Evolutionary conservation across 257 asterid species (phyloP).

Genomic region (Plantago ovata): DNA sequence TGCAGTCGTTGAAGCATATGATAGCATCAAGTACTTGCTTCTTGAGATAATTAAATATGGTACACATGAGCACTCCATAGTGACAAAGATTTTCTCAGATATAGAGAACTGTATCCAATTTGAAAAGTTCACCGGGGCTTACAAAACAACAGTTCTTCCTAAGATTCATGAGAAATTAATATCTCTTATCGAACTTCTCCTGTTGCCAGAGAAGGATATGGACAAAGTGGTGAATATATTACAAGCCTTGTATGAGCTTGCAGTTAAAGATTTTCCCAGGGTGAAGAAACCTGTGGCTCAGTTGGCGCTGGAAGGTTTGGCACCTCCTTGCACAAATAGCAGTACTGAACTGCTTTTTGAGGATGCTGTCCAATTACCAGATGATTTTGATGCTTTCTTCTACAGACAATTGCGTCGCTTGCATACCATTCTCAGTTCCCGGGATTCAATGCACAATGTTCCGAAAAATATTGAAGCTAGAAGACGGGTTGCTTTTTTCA

Average conservation of each 20-base stretch:
- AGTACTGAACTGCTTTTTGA: conserved; percentile 54
- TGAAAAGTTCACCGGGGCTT: conserved; percentile 61
- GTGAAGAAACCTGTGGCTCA: conserved; percentile 50
- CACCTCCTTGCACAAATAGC: conserved; percentile 30
- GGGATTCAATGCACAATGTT: conserved; percentile 76
- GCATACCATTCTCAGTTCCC: conserved; percentile 66
- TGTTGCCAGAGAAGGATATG: conserved; percentile 44
- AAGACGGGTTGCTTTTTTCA: conserved; percentile 75
- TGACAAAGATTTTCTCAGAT: conserved; percentile 52
- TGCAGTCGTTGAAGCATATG: conserved; percentile 86
- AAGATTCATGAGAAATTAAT: conserved; percentile 53
- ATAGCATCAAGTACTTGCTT: conserved; percentile 70
- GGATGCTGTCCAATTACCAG: conserved; percentile 61
- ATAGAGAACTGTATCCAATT: conserved; percentile 41
- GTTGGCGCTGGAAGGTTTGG: conserved; percentile 73
- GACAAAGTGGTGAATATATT: conserved; percentile 56
- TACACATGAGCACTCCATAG: conserved; percentile 67
- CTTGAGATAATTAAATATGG: conserved; percentile 59
- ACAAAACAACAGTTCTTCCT: conserved; percentile 48
- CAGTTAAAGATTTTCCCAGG: conserved; percentile 63
- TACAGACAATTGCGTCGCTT: conserved; percentile 72
- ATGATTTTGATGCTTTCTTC: conserved; percentile 52
- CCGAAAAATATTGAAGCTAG: conserved; percentile 79
- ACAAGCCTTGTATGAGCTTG: conserved; percentile 82
- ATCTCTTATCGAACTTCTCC: conserved; percentile 56